A percentile compares a stretch with the other conserved stretches of the same genome.
Evolutionary conservation across 2,329 filamentous ascomycete species (phyloP).

Genomic region (Claviceps arundinis): DNA sequence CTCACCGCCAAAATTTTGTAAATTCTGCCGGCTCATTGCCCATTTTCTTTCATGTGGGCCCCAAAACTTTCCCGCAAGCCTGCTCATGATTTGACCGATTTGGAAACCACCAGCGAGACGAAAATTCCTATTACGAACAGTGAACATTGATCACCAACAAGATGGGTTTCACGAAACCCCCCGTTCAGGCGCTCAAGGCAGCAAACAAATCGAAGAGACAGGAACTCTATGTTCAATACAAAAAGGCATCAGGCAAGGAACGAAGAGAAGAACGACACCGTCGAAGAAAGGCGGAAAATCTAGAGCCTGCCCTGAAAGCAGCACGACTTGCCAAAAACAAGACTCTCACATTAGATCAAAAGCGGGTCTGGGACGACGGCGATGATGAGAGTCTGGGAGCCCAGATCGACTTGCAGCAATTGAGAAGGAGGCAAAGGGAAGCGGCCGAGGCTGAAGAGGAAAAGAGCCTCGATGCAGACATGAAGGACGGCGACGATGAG

Average conservation of each 20-base stretch:
- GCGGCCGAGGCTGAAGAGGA: conserved; percentile 39
- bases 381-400: conserved; percentile 45
- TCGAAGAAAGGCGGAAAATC: conserved; percentile 73
- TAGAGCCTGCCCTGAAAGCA: conserved; percentile 62
- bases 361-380: conserved; percentile 79
- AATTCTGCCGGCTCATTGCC: conserved; percentile 16
- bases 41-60: conserved; percentile 5
- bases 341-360: conserved; percentile 69
- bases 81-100: neutral
- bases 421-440: conserved; percentile 43
- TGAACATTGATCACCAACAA: neutral
- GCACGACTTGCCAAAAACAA: conserved; percentile 66
- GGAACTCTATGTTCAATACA: conserved; percentile 65
- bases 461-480: conserved; percentile 27
- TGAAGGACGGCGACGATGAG: conserved; percentile 32
- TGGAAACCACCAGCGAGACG: neutral
- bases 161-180: conserved; percentile 24
- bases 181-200: conserved; percentile 29
- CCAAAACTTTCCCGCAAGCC: conserved; percentile 7
- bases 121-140: neutral
- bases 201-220: conserved; percentile 72
- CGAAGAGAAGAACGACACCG: conserved; percentile 66
- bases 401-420: conserved; percentile 44
- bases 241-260: conserved; percentile 59
- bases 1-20: conserved; percentile 27